Evolutionary conservation across 345 rosid genomes (phyloP).

Genomic region (Brassica carinata): DNA sequence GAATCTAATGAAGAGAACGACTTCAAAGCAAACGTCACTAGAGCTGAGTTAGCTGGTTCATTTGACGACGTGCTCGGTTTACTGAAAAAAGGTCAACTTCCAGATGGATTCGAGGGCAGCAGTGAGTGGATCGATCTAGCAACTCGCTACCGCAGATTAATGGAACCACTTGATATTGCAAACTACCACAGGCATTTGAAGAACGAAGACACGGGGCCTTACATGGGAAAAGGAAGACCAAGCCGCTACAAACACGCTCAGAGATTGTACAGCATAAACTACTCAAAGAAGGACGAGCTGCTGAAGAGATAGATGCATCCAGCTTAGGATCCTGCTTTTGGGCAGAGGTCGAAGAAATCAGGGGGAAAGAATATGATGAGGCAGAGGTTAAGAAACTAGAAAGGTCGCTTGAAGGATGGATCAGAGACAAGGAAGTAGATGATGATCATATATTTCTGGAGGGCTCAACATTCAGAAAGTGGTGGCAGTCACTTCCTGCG

Average conservation of each 20-base stretch:
- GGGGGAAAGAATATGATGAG: slow-evolving; percentile 16
- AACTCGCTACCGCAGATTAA: slow-evolving; percentile 51
- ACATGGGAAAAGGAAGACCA: slow-evolving; percentile 64
- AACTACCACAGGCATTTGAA: slow-evolving; percentile 72
- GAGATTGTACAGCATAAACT: slow-evolving; percentile 53
- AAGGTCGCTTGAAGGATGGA: slow-evolving; percentile 41
- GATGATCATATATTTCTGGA: slow-evolving; percentile 45
- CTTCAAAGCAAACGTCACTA: slow-evolving; percentile 67
- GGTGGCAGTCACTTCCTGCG: slow-evolving; percentile 50
- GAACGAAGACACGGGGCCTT: slow-evolving; percentile 82
- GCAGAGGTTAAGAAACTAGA: slow-evolving; percentile 26
- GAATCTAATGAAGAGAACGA: slow-evolving; percentile 41
- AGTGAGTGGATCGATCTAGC: slow-evolving; percentile 48
- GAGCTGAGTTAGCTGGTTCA: slow-evolving; percentile 71
- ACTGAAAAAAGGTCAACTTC: slow-evolving; percentile 61
- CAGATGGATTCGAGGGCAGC: slow-evolving; percentile 56
- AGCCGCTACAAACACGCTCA: slow-evolving; percentile 61
- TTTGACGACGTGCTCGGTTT: slow-evolving; percentile 68
- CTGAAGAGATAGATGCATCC: background rate
- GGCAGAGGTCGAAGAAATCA: slow-evolving; percentile 84
- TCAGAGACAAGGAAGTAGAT: slow-evolving; percentile 16
- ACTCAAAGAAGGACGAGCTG: slow-evolving; percentile 7
- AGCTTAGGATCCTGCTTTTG: slow-evolving; percentile 58
- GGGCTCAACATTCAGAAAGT: slow-evolving; percentile 52
- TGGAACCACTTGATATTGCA: slow-evolving; percentile 79